Conservation (phyloP, 805 yeast genomes). For the Myxozyma melibiosi region DNA sequence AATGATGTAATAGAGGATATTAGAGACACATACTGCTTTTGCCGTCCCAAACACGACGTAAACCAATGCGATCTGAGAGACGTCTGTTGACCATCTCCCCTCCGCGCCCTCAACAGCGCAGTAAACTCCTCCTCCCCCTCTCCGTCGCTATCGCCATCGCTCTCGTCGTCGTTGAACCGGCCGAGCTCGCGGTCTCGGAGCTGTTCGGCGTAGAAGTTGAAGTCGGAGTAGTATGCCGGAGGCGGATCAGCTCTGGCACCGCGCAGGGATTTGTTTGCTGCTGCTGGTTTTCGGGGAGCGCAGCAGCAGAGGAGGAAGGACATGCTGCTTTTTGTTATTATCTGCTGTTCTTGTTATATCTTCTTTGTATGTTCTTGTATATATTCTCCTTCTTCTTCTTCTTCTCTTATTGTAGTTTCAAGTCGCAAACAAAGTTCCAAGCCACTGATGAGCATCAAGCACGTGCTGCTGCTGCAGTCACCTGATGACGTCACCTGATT, state of each 20-base stretch:
- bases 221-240: slow-evolving; percentile 22
- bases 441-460: neutral
- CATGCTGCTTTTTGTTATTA: too few species aligned
- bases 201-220: slow-evolving; percentile 29
- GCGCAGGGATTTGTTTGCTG: neutral
- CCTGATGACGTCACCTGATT: slow-evolving; percentile 1
- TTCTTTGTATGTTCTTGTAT: too few species aligned
- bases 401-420: too few species aligned
- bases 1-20: neutral
- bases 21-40: neutral
- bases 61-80: slow-evolving; percentile 2
- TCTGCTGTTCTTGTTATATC: too few species aligned
- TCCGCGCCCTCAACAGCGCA: slow-evolving; percentile 2
- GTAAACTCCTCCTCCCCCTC: slow-evolving; percentile 12
- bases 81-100: neutral
- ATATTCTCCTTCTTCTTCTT: too few species aligned
- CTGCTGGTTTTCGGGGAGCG: neutral
- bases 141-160: slow-evolving; percentile 8
- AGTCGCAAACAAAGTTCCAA: too few species aligned
- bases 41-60: neutral
- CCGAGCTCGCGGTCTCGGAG: slow-evolving; percentile 17
- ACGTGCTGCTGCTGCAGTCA: slow-evolving; percentile 6
- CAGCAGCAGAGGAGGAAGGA: slow-evolving; percentile 15
- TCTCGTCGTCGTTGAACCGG: neutral
- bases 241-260: slow-evolving; percentile 10